These are phyloP conservation scores for Calonectria hongkongensis DNA, from an alignment of 2,329 filamentous ascomycete genomes.

Conservation along the genomic window DNA sequence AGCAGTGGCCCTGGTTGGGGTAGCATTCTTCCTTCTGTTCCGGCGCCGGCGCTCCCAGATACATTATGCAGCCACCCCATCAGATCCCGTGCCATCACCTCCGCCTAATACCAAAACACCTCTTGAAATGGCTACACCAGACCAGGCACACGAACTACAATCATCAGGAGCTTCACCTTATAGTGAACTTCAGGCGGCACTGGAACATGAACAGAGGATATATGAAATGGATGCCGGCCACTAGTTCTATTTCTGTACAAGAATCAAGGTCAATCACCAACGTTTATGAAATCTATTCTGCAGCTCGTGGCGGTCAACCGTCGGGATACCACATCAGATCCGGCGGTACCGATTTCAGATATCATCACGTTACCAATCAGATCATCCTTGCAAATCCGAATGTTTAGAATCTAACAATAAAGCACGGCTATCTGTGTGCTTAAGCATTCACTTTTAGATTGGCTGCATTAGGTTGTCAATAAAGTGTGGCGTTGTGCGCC, in stretches of 20 bases:
- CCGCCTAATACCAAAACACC: neutral
- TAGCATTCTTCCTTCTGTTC: neutral
- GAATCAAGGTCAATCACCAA: no score
- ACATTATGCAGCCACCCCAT: neutral
- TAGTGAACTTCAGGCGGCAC: neutral
- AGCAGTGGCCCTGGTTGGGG: neutral
- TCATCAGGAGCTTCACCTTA: neutral
- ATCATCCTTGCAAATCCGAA: no score
- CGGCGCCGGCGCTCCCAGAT: neutral
- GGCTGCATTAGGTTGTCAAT: no score
- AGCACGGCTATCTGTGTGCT: no score
- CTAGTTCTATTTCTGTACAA: neutral
- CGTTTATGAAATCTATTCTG: no score
- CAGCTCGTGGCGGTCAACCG: no score
- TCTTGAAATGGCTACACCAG: neutral
- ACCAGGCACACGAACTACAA: conserved; percentile 6
- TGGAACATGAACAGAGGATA: neutral
- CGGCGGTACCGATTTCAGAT: no score
- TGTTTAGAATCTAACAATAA: no score
- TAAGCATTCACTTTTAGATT: no score
- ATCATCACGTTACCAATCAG: no score
- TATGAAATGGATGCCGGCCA: conserved; percentile 25
- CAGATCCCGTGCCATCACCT: neutral
- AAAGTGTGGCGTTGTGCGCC: no score
- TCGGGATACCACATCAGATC: no score